Percentiles rank a stretch among this genome's conserved stretches.
phyloP scores from a whole-genome alignment of 805 yeast species.

The Metschnikowia koreensis region DNA sequence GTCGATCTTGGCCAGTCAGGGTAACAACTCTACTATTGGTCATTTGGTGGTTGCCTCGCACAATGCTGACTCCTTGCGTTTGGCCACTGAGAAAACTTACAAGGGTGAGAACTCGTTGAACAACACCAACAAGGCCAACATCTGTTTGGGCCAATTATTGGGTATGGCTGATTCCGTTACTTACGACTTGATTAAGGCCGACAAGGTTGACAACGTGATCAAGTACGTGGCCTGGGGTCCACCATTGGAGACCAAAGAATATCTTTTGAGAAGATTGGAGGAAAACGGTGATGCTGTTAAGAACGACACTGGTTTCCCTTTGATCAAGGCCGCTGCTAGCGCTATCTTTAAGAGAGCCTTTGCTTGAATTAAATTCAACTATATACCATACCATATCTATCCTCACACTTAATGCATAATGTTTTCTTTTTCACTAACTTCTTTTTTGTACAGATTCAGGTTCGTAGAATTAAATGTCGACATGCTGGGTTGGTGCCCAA shows the following conservation, averaged over 20 bases:
- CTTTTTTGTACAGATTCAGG: neutral
- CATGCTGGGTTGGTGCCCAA: conserved; percentile 25
- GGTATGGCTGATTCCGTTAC: conserved; percentile 96
- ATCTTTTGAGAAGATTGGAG: conserved; percentile 82
- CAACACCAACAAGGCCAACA: conserved; percentile 46
- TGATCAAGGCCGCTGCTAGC: conserved; percentile 51
- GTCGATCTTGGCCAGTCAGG: conserved; percentile 48
- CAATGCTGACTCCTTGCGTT: conserved; percentile 71
- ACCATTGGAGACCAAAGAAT: conserved; percentile 88
- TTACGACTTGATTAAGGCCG: conserved; percentile 62
- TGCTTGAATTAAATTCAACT: neutral
- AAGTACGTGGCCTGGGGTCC: conserved; percentile 99
- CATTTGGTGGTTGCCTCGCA: conserved; percentile 91
- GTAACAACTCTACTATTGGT: conserved; percentile 53
- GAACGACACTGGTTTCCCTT: conserved; percentile 75
- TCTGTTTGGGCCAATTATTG: conserved; percentile 83
- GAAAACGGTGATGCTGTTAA: conserved; percentile 96
- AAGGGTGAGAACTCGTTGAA: conserved; percentile 15
- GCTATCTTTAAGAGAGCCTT: conserved; percentile 8
- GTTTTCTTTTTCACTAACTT: neutral
- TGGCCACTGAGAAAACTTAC: conserved; percentile 59
- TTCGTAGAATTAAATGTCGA: conserved; percentile 1
- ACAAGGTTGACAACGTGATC: conserved; percentile 70
- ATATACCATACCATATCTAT: neutral
- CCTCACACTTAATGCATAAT: conserved; percentile 3